Evolutionary conservation across 1,284 basidiomycete genomes (phyloP).

Genomic region (Rhodotorula mucilaginosa): DNA sequence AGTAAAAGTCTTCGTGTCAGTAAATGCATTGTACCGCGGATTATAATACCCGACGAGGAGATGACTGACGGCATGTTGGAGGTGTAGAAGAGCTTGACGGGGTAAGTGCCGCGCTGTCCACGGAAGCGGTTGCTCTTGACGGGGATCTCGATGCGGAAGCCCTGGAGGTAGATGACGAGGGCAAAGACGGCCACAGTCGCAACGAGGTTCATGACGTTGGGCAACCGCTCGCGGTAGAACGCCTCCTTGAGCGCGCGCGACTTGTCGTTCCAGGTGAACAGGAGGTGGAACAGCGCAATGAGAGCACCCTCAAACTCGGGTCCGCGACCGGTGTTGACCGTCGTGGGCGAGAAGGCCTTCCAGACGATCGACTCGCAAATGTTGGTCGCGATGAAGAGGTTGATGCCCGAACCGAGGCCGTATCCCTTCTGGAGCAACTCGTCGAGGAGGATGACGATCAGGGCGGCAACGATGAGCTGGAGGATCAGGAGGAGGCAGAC

Average conservation of each 20-base stretch:
- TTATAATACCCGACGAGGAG: too few species aligned
- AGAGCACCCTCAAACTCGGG: constrained; percentile 98
- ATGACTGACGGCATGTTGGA: constrained; percentile 34
- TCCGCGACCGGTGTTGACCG: constrained; percentile 95
- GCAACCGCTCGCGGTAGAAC: constrained; percentile 94
- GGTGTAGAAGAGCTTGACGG: constrained; percentile 98
- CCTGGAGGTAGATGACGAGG: constrained; percentile 95
- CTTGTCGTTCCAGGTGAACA: constrained; percentile 99
- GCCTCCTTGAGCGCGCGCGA: constrained; percentile 94
- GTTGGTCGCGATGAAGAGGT: constrained; percentile 98
- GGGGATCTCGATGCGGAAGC: constrained; percentile 97
- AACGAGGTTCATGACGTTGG: constrained; percentile 96
- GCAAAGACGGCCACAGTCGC: constrained; percentile 90
- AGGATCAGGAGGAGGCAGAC: constrained; percentile 93
- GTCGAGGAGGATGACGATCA: constrained; percentile 97
- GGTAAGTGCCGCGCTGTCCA: constrained; percentile 90
- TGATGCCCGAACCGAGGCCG: constrained; percentile 96
- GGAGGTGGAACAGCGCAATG: constrained; percentile 92
- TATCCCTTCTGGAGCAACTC: constrained; percentile 99
- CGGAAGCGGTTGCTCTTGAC: constrained; percentile 96
- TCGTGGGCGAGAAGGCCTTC: constrained; percentile 99
- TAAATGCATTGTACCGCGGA: too few species aligned
- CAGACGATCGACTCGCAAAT: constrained; percentile 99
- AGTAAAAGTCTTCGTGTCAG: too few species aligned
- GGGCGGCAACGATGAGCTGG: constrained; percentile 86